Conservation (phyloP, 2,329 filamentous ascomycete genomes). For the Colletotrichum cuscutae region DNA sequence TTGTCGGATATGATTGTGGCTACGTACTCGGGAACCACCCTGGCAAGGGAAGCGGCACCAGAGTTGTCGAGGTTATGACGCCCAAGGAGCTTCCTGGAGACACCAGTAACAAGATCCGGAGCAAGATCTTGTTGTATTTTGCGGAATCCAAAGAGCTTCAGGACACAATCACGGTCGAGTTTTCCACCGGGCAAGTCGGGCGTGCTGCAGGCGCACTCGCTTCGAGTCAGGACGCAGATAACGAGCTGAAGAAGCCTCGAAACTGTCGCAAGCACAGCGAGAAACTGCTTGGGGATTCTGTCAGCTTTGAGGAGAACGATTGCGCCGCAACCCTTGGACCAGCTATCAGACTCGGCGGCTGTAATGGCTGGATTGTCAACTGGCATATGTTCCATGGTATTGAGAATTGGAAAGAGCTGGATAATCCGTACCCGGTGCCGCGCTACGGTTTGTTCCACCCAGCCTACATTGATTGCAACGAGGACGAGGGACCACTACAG, state of each 20-base stretch:
- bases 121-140: not conserved
- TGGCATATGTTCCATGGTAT: slow-evolving; percentile 1
- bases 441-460: slow-evolving; percentile 6
- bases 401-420: not conserved
- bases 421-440: not conserved
- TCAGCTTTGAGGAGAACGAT: not conserved
- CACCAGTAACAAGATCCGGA: not conserved
- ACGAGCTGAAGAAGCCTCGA: not conserved
- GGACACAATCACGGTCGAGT: not conserved
- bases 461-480: not conserved
- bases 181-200: not conserved
- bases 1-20: not conserved
- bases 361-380: not conserved
- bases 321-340: slow-evolving; percentile 4
- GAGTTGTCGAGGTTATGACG: slow-evolving; percentile 10
- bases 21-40: slow-evolving; percentile 3
- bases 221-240: not conserved
- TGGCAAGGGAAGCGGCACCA: not conserved
- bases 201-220: not conserved
- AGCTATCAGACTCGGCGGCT: not conserved
- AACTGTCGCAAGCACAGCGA: not conserved
- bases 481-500: not conserved
- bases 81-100: not conserved
- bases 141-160: not conserved
- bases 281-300: not conserved